phyloP scores from a whole-genome alignment of 2,329 filamentous ascomycete genomes.

The Fusarium sp. region DNA sequence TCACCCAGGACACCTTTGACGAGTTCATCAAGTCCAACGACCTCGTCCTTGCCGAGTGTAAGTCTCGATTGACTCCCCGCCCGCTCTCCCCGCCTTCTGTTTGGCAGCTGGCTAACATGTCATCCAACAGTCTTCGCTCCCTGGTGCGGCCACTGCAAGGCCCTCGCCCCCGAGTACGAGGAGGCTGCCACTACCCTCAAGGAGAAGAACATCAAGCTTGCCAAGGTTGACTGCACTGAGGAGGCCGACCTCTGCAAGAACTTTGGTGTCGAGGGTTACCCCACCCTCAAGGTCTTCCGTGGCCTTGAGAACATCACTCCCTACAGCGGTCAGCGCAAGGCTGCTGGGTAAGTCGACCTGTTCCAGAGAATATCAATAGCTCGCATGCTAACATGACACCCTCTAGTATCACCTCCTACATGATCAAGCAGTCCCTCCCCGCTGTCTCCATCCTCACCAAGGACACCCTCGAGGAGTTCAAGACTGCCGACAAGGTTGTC shows the following conservation, averaged over 20 bases:
- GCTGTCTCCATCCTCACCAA: slow-evolving; percentile 84
- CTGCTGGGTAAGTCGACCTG: slow-evolving; percentile 67
- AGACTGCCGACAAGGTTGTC: slow-evolving; percentile 96
- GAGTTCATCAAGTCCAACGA: slow-evolving; percentile 85
- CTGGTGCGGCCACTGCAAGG: slow-evolving; percentile 99
- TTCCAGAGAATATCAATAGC: not conserved
- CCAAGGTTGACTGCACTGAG: slow-evolving; percentile 94
- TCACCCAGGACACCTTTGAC: slow-evolving; percentile 87
- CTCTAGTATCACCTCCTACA: slow-evolving; percentile 76
- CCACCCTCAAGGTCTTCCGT: slow-evolving; percentile 98
- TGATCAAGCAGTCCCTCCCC: slow-evolving; percentile 97
- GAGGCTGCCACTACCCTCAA: slow-evolving; percentile 83
- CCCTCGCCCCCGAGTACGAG: slow-evolving; percentile 91
- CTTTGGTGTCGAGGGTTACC: slow-evolving; percentile 95
- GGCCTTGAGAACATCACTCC: slow-evolving; percentile 80
- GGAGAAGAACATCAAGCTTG: slow-evolving; percentile 85
- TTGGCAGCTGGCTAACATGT: slow-evolving; percentile 48
- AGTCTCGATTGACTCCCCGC: slow-evolving; percentile 48
- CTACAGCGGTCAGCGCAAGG: slow-evolving; percentile 90
- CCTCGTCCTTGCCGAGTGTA: slow-evolving; percentile 93
- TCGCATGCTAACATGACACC: slow-evolving; percentile 32
- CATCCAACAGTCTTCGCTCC: slow-evolving; percentile 79
- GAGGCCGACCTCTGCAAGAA: slow-evolving; percentile 90
- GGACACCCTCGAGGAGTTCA: slow-evolving; percentile 92
- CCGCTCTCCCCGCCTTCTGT: not conserved